Percentiles rank a stretch among this genome's conserved stretches.
phyloP scores from a whole-genome alignment of 352 stramenopile genomes.

The Phytopythium oedochilum region DNA sequence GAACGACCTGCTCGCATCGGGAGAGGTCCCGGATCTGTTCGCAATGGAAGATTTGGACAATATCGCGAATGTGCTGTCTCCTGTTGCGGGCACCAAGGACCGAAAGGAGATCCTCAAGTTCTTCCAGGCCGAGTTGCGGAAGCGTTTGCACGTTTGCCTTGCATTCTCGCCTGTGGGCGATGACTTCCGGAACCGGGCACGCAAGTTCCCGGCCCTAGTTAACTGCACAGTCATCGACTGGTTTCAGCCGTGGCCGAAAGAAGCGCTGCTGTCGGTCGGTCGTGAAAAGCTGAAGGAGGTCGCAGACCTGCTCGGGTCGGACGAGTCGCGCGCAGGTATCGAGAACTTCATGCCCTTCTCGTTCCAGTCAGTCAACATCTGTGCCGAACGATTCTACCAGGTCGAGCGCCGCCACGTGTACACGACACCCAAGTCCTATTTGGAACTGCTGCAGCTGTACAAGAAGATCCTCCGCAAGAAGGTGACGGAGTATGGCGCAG shows the following conservation, averaged over 20 bases:
- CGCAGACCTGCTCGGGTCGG: conserved; percentile 72
- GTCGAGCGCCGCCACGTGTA: conserved; percentile 92
- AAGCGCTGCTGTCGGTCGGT: conserved; percentile 91
- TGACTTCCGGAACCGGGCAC: conserved; percentile 91
- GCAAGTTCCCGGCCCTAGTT: conserved; percentile 94
- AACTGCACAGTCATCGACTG: conserved; percentile 96
- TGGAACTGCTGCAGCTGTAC: conserved; percentile 94
- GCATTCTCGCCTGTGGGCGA: conserved; percentile 95
- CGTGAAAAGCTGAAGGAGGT: conserved; percentile 86
- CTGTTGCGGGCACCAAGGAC: conserved; percentile 82
- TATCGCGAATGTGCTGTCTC: conserved; percentile 86
- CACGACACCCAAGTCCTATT: conserved; percentile 94
- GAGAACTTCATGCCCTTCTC: conserved; percentile 96
- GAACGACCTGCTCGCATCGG: conserved; percentile 93
- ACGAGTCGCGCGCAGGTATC: conserved; percentile 81
- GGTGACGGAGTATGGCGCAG: conserved; percentile 83
- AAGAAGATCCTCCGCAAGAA: conserved; percentile 92
- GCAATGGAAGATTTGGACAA: conserved; percentile 92
- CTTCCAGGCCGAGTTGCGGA: conserved; percentile 93
- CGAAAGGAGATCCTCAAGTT: conserved; percentile 93
- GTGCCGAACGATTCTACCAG: conserved; percentile 86
- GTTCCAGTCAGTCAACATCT: conserved; percentile 92
- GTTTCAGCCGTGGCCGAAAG: conserved; percentile 93
- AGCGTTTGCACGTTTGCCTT: conserved; percentile 93
- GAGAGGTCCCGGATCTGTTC: conserved; percentile 94